phyloP scores from a whole-genome alignment of 371 early-diverging fungal species.

The Mucor circinelloides region DNA sequence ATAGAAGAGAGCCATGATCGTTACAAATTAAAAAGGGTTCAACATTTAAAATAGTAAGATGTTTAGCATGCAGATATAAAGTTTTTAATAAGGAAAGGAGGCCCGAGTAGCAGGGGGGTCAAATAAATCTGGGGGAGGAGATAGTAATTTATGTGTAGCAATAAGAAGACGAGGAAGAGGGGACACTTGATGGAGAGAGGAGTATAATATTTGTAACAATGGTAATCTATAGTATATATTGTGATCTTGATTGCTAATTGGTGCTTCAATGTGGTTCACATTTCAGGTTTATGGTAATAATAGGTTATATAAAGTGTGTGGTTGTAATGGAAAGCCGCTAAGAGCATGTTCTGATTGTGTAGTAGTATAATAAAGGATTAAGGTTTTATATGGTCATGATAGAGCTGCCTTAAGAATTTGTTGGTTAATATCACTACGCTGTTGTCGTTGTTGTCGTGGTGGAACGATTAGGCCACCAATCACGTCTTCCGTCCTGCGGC shows the following conservation, averaged over 20 bases:
- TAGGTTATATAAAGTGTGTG: not conserved
- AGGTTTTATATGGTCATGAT: not conserved
- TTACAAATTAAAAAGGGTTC: no score
- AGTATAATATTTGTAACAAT: not conserved
- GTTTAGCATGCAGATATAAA: not conserved
- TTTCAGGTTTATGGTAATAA: no score
- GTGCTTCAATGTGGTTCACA: no score
- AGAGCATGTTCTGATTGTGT: not conserved
- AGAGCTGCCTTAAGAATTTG: not conserved
- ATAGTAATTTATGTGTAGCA: not conserved
- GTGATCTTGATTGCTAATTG: no score
- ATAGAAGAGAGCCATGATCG: no score
- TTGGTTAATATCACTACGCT: slow-evolving; percentile 9
- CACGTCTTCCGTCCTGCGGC: slow-evolving; percentile 14
- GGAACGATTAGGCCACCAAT: slow-evolving; percentile 29
- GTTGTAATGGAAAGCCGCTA: not conserved
- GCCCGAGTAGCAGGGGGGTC: not conserved
- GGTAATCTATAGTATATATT: not conserved
- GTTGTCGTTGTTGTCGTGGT: slow-evolving; percentile 24
- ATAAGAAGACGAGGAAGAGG: not conserved
- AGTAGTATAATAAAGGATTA: not conserved
- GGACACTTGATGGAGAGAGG: not conserved
- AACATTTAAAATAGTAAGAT: no score
- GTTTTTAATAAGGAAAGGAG: not conserved
- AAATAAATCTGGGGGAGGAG: not conserved